phyloP scores from a whole-genome alignment of 352 stramenopile species.

The Phytopythium litorale region DNA sequence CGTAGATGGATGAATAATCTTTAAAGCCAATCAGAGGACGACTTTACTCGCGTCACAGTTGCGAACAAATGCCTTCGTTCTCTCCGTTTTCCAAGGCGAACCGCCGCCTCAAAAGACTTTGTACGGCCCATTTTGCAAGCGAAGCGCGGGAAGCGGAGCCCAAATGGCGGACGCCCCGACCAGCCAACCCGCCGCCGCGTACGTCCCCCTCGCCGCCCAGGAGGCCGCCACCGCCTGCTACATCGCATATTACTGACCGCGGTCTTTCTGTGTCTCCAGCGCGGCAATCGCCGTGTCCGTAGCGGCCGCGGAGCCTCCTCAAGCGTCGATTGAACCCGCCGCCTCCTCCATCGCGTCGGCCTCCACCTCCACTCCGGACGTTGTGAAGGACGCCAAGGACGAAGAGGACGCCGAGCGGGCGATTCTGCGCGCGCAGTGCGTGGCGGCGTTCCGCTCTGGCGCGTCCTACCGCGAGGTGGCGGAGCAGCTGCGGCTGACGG shows the following conservation, averaged over 20 bases:
- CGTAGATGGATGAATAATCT: background rate
- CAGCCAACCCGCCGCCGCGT: background rate
- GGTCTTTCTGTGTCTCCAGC: background rate
- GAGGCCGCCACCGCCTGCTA: background rate
- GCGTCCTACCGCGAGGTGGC: constrained; percentile 7
- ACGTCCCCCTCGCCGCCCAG: background rate
- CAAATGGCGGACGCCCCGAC: constrained; percentile 2
- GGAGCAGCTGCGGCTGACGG: constrained; percentile 4
- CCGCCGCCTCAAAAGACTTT: constrained; percentile 4
- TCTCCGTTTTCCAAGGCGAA: background rate
- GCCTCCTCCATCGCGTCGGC: background rate
- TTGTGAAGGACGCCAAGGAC: background rate
- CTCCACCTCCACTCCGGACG: background rate
- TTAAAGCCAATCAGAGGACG: background rate
- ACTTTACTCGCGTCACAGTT: no score
- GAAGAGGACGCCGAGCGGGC: background rate
- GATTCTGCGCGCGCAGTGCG: background rate
- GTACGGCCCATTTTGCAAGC: background rate
- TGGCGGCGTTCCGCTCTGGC: background rate
- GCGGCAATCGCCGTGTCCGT: background rate
- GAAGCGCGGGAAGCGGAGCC: background rate
- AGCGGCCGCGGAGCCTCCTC: background rate
- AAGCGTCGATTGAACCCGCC: background rate
- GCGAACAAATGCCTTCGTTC: background rate
- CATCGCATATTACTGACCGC: background rate